phyloP scores from a whole-genome alignment of 441 rosid genomes.

The Geranium incanum region DNA sequence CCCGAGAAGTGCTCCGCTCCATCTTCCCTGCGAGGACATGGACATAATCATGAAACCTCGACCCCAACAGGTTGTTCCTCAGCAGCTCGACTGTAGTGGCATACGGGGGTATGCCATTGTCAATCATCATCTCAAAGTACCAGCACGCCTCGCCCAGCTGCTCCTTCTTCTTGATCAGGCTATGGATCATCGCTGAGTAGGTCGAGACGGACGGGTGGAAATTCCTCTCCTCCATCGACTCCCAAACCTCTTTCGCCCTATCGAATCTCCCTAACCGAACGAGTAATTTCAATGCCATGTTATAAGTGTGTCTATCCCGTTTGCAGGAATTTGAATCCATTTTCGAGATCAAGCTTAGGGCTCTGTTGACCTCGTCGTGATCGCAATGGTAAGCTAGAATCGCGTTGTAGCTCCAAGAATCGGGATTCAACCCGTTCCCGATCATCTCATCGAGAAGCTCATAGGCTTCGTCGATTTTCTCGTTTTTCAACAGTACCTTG shows the following conservation, averaged over 20 bases:
- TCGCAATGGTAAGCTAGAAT: conserved; percentile 74
- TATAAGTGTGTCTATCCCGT: conserved; percentile 68
- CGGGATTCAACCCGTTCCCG: conserved; percentile 45
- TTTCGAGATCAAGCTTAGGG: conserved; percentile 50
- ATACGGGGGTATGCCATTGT: conserved; percentile 84
- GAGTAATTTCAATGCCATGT: conserved; percentile 71
- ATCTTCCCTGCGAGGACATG: conserved; percentile 70
- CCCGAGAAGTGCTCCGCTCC: conserved; percentile 60
- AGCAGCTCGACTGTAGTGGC: conserved; percentile 60
- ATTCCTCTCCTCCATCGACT: conserved; percentile 53
- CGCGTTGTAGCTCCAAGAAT: conserved; percentile 77
- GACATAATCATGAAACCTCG: conserved; percentile 46
- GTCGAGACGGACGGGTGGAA: conserved; percentile 78
- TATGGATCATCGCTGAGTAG: conserved; percentile 75
- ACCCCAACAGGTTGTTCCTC: conserved; percentile 55
- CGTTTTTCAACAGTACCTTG: conserved; percentile 62
- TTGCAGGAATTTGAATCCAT: conserved; percentile 51
- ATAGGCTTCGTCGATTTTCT: conserved; percentile 65
- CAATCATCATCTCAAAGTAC: conserved; percentile 90
- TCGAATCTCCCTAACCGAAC: conserved; percentile 71
- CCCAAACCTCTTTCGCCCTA: conserved; percentile 63
- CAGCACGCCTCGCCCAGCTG: conserved; percentile 73
- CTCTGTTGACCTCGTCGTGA: conserved; percentile 64
- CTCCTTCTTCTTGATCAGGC: conserved; percentile 63
- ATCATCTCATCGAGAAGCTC: conserved; percentile 60